Base-by-base conservation (phyloP, 2,329 filamentous ascomycete genomes). In the Cordyceps militaris region DNA sequence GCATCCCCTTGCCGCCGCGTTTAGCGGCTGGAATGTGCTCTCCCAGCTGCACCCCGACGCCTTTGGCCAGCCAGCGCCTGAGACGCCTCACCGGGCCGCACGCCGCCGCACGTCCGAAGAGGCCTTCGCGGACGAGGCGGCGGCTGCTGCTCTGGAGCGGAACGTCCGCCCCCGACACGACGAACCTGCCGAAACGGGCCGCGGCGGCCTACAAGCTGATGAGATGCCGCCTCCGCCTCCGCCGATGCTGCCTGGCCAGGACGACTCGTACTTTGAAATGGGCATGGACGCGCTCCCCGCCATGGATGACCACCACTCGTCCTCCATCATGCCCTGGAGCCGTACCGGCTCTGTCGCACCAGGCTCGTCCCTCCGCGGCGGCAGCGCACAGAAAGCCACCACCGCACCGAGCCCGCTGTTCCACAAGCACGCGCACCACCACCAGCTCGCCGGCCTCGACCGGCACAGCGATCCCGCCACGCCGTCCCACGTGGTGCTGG, bases 251-350 rank as follows among this genome's bases (percentile, higher is more conserved):
- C 36, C 16, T 30, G 28, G 44, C 42, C 24, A 42, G 5, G 46
- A 76, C 21, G 71, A 77, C 19, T 69, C 70, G 0, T 69, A 74
- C 49, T 71, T 87, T 21, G 91, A 95, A 69, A 70, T 89, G 24
- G 88, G 86, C 21, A 83, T 89, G 71, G 83, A 89, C 43, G 87
- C 82, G 1, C 81, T 77, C 0, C 79, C 82, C 0, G 80, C 82
- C 8, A 79, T 94, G 55, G 82, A 83, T 4, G 88, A 95, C 59
- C 81, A 86, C 55, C 80, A 81, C 47, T 79, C 77, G 1, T 79
- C 76, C 2, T 76, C 75, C 16, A 68, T 79, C 57, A 71, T 78
- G 66, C 80, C 80, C 4, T 82, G 80, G 80, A 80, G 78, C 60
- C 76, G 76, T 3, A 61, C 66, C 11, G 73, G 71, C 3, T 82